Evolutionary conservation across 192 early-diverging fungal species (phyloP), one percentile per base, ranked within the genome.

Genomic region (Geosiphon pyriformis): DNA sequence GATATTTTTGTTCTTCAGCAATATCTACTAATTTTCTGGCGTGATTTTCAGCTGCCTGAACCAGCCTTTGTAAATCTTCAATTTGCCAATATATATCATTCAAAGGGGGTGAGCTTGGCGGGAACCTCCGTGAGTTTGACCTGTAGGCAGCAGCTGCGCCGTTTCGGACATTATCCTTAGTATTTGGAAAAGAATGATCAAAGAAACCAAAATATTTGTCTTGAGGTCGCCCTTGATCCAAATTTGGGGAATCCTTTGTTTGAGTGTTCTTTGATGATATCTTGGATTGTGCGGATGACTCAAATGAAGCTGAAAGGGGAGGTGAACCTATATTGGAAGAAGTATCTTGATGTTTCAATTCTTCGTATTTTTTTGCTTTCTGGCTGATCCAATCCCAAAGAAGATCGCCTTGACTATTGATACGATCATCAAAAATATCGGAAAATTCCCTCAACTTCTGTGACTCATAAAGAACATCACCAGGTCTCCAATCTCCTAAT

Each of bases 311-410:
- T n/a, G 10, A 52, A 46, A 10, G 17, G 17, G 17, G 17, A 46
- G 6, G 7, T 46, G 6, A 10, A 46, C 17, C 42, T 46, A 10
- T 46, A 10, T 46, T 6, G 7, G 10, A 32, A 18, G 12, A 4
- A 63, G 22, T 22, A 10, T 51, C 4, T 11, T 52, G 0, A 7
- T 18, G 29, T 0, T 29, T 12, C 12, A 4, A 0, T 22, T 61
- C 60, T 18, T 49, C 59, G 26, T 60, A 42, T 35, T 34, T 62
- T 23, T 52, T 64, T 52, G 61, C 46, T 52, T 34, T 64, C 30
- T 64, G 48, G 12, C 8, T 20, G 20, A 64, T 18, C 61, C 61
- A 64, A 6, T 51, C 10, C 61, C 61, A 64, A 23, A 64, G 31
- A 1, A 32, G 12, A 34, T 64, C 50, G 3, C 22, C 50, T 48